Percentiles rank a stretch among this genome's conserved stretches.
Conservation (phyloP, 352 stramenopile species). For the Phytophthora sp. region DNA sequence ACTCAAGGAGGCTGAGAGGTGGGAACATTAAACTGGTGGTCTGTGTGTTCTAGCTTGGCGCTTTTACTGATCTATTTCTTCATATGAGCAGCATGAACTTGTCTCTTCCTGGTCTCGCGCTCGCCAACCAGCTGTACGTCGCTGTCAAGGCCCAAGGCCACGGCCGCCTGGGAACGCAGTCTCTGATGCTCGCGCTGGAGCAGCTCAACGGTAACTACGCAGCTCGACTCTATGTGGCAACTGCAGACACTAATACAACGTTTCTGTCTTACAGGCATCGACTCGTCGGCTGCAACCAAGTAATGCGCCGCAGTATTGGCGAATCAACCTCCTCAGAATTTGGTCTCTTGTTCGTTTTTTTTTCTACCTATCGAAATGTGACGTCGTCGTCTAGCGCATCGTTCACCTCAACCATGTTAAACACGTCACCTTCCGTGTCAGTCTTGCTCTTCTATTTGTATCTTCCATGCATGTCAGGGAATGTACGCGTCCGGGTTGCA, state of each 20-base stretch:
- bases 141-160: constrained; percentile 88
- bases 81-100: constrained; percentile 78
- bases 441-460: no score
- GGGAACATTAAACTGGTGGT: background rate
- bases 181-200: constrained; percentile 88
- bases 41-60: background rate
- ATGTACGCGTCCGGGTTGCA: no score
- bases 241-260: background rate
- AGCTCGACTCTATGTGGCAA: background rate
- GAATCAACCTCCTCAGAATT: no score
- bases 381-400: no score
- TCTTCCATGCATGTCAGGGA: no score
- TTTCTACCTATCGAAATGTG: no score
- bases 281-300: constrained; percentile 11
- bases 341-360: no score
- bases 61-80: background rate
- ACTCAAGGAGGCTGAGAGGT: constrained; percentile 81
- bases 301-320: no score
- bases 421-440: no score
- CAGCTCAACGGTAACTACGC: constrained; percentile 72
- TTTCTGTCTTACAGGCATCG: constrained; percentile 15
- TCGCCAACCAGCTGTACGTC: constrained; percentile 90
- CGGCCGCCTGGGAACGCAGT: constrained; percentile 84
- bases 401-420: no score
- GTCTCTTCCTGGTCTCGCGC: constrained; percentile 80